Base-by-base conservation (phyloP, 768 basidiomycete species). In the Daedaleopsis sinensis region DNA sequence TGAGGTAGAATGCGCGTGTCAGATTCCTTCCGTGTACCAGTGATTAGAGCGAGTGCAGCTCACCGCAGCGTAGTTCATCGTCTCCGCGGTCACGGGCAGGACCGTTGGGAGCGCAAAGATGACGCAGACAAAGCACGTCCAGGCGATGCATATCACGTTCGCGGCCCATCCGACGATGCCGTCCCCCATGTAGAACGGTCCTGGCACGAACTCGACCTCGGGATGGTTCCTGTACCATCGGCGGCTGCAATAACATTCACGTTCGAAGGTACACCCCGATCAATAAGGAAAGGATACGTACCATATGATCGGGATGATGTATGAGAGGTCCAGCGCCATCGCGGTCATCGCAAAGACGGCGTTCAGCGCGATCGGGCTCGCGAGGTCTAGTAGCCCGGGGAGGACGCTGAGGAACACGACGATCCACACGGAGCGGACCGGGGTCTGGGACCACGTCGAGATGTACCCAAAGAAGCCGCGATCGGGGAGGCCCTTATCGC, bases 31-130 rank as follows among this genome's bases (percentile, higher is more conserved):
- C 13, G 15, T 10, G 24, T 10, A 5, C 57, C 36, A 46, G 48
- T 44, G 15, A 21, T 24, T 23, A 19, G 7, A 50, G 13, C 32
- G 21, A 36, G 21, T 18, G 10, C 19, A 24, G 76, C 81, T 67
- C 59, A 88, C 89, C 35, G 87, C 83, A n/a, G 89, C 87, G 67
- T 93, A 93, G 70, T 93, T 92, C 89, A 93, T 91, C 60, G 87
- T 91, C 35, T 79, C 70, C 42, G 73, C 67, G n/a, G 87, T 90
- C 18, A 92, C 88, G 3, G 93, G 91, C 44, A 79, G 73, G 46
- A 83, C 69, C 5, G 85, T 89, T 1, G 92, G 92, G 66, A 93
- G 75, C 44, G 87, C 84, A 74, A 91, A 90, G 66, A 93, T 85
- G 46, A 91, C 79, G 59, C 77, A 80, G 38, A 91, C 81, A 71